These are phyloP conservation scores for Aureobasidium sp. DNA, from an alignment of 2,329 filamentous ascomycete species.

Conservation along the genomic window DNA sequence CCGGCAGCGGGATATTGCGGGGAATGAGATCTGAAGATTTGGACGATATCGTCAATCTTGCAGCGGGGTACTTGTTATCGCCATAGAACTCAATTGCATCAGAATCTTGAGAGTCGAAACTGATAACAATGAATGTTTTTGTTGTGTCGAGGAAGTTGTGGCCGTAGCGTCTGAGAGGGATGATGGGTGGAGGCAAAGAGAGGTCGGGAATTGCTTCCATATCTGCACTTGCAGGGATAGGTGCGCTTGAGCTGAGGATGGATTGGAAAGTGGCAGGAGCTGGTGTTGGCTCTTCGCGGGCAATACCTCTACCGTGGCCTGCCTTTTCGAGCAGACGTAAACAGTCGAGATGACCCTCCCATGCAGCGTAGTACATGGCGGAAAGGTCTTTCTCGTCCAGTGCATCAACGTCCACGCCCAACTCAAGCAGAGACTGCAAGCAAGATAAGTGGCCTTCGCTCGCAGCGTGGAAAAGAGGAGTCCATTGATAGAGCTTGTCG, in stretches of 20 bases:
- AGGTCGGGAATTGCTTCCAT: conserved; percentile 85
- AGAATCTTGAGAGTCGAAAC: conserved; percentile 65
- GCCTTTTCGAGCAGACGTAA: conserved; percentile 73
- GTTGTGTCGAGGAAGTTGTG: conserved; percentile 93
- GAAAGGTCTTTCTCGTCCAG: conserved; percentile 88
- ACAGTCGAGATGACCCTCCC: conserved; percentile 93
- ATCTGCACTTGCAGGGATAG: conserved; percentile 56
- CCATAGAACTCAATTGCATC: conserved; percentile 93
- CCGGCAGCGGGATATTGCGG: conserved; percentile 87
- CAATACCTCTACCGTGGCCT: conserved; percentile 26
- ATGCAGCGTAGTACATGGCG: conserved; percentile 96
- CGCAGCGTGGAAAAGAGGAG: conserved; percentile 88
- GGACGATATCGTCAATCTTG: conserved; percentile 89
- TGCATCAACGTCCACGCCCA: conserved; percentile 68
- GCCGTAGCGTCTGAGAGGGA: conserved; percentile 86
- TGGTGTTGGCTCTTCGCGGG: conserved; percentile 29
- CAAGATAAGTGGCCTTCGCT: conserved; percentile 93
- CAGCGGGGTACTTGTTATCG: conserved; percentile 90
- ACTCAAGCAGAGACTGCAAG: conserved; percentile 69
- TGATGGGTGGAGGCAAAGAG: conserved; percentile 89
- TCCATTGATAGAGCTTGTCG: conserved; percentile 97
- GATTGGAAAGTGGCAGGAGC: conserved; percentile 22
- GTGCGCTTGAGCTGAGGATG: conserved; percentile 20
- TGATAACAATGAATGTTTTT: conserved; percentile 91
- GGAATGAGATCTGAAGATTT: conserved; percentile 94